Evolutionary conservation across 2,329 filamentous ascomycete species (phyloP).

Genomic region (Onygena corvina): DNA sequence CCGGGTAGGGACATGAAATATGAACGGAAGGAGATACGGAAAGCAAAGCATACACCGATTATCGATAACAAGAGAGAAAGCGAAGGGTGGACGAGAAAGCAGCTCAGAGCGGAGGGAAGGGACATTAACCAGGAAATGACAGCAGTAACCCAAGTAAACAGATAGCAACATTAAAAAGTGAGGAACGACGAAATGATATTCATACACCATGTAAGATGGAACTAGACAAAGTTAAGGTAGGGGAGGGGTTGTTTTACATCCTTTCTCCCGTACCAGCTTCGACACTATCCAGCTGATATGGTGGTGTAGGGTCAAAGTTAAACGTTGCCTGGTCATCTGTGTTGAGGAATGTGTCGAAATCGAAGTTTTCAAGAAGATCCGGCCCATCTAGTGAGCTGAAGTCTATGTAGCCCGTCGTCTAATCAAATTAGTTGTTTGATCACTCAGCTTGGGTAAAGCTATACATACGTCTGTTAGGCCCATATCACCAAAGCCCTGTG

Average conservation of each 20-base stretch:
- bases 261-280: slow-evolving; percentile 32
- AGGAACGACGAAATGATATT: slow-evolving; percentile 1
- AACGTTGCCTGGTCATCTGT: slow-evolving; percentile 39
- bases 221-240: neutral
- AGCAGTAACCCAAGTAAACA: slow-evolving; percentile 10
- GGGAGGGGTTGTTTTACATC: slow-evolving; percentile 21
- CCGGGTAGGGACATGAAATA: neutral
- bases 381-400: slow-evolving; percentile 36
- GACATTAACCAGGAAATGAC: slow-evolving; percentile 11
- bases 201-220: neutral
- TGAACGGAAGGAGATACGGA: neutral
- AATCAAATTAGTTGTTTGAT: neutral
- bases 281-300: slow-evolving; percentile 31
- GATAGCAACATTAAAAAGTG: slow-evolving; percentile 6
- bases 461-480: slow-evolving; percentile 2
- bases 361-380: slow-evolving; percentile 44
- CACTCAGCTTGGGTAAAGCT: neutral
- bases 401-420: slow-evolving; percentile 31
- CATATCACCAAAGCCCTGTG: slow-evolving; percentile 10
- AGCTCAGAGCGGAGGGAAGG: slow-evolving; percentile 12
- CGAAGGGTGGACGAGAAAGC: slow-evolving; percentile 10
- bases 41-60: slow-evolving; percentile 9
- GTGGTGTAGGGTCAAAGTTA: slow-evolving; percentile 32
- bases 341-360: slow-evolving; percentile 56
- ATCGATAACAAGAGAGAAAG: neutral